Evolutionary conservation across 1,284 basidiomycete species (phyloP).

Genomic region (Mycosarcoma mackinlayi): DNA sequence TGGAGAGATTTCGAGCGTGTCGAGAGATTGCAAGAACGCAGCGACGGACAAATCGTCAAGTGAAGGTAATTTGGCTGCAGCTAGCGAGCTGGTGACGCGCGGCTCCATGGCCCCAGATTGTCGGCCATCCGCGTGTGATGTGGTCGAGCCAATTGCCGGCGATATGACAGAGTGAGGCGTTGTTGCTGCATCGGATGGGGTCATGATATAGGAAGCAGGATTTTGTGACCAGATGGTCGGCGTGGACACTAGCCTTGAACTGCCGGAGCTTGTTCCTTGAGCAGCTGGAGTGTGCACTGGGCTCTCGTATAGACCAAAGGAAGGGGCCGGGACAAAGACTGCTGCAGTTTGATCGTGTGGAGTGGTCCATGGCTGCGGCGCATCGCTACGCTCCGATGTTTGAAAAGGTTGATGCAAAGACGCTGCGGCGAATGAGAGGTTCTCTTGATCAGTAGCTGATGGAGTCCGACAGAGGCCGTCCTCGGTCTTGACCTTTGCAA

Average conservation of each 20-base stretch:
- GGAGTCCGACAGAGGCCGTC: neutral
- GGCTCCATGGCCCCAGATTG: neutral
- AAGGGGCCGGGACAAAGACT: neutral
- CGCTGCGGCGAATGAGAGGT: neutral
- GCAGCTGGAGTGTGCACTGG: conserved; percentile 6
- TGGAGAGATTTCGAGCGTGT: conserved; percentile 63
- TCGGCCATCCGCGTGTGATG: neutral
- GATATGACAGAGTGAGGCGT: conserved; percentile 20
- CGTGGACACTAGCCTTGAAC: conserved; percentile 4
- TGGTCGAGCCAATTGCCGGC: neutral
- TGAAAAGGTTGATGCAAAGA: conserved; percentile 3
- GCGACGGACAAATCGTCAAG: conserved; percentile 62
- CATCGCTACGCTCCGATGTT: conserved; percentile 9
- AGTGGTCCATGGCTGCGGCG: conserved; percentile 1
- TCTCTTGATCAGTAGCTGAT: neutral
- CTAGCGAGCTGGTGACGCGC: neutral
- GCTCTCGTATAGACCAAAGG: conserved; percentile 4
- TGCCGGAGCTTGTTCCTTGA: neutral
- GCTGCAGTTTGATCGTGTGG: conserved; percentile 3
- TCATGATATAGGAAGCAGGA: conserved; percentile 9
- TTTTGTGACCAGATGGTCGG: conserved; percentile 23
- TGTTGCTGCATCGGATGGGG: conserved; percentile 21
- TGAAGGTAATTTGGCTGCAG: conserved; percentile 29
- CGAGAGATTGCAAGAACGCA: conserved; percentile 64
- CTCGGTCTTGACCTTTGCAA: conserved; percentile 19